phyloP scores from a whole-genome alignment of 192 early-diverging fungal species.

The Phycomyces blakesleeanus region DNA sequence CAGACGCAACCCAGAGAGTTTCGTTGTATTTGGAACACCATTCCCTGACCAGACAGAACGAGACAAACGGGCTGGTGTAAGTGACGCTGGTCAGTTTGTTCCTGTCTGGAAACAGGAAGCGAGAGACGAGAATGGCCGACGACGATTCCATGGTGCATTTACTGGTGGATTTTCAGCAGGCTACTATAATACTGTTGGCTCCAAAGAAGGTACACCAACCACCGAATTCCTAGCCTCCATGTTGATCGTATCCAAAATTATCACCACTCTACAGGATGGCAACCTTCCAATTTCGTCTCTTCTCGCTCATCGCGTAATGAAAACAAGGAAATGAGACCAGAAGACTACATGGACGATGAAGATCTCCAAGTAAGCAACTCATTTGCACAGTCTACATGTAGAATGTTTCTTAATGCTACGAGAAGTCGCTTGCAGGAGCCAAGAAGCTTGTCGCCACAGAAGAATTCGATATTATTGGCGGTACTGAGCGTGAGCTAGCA shows the following conservation, averaged over 20 bases:
- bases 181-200: constrained; percentile 93
- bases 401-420: background rate
- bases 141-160: constrained; percentile 88
- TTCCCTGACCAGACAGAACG: constrained; percentile 37
- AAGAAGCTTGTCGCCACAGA: constrained; percentile 56
- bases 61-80: constrained; percentile 11
- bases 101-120: constrained; percentile 51
- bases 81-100: constrained; percentile 40
- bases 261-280: constrained; percentile 58
- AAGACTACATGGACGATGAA: constrained; percentile 98
- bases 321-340: constrained; percentile 45
- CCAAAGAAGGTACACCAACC: constrained; percentile 75
- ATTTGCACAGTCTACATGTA: background rate
- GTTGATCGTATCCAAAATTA: background rate
- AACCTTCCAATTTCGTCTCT: constrained; percentile 74
- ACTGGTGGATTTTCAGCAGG: constrained; percentile 94
- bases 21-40: constrained; percentile 40
- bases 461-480: constrained; percentile 66
- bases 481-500: constrained; percentile 57
- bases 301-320: constrained; percentile 62
- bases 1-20: constrained; percentile 21
- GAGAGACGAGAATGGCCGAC: constrained; percentile 65
- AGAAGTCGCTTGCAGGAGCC: constrained; percentile 44
- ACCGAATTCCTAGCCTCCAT: background rate
- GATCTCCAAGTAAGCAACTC: constrained; percentile 62